phyloP scores from a whole-genome alignment of 306 rosid species.

The Castanea mollissima region DNA sequence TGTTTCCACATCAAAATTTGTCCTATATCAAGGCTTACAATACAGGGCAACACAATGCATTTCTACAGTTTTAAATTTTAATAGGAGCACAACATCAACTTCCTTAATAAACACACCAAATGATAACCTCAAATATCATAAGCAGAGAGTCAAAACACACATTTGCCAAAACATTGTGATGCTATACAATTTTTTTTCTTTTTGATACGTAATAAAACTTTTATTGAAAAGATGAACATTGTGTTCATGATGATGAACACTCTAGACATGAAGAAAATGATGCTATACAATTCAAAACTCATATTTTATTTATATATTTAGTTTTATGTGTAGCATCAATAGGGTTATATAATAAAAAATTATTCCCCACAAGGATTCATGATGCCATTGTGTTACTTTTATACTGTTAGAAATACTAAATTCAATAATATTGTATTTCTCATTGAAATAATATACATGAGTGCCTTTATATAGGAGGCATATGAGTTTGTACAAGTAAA shows the following conservation, averaged over 20 bases:
- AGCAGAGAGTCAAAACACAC: background rate
- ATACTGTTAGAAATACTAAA: too few species aligned
- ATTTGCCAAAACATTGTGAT: background rate
- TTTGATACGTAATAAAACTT: too few species aligned
- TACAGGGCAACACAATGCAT: background rate
- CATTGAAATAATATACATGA: too few species aligned
- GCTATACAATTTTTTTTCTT: constrained; percentile 4
- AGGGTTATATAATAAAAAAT: background rate
- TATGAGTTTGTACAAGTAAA: too few species aligned
- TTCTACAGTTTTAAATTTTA: background rate
- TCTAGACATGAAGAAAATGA: too few species aligned
- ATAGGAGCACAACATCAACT: background rate
- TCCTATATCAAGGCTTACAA: background rate
- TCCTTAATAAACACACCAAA: background rate
- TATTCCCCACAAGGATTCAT: background rate
- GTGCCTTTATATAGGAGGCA: too few species aligned
- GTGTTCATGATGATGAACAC: too few species aligned
- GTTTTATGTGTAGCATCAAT: background rate
- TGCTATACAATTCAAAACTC: background rate
- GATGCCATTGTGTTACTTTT: background rate
- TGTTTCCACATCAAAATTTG: background rate
- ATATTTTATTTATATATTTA: too few species aligned
- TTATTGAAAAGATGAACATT: too few species aligned
- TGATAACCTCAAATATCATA: background rate
- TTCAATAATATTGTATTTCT: too few species aligned